Base-by-base conservation (phyloP, 1,139 yeast genomes). In the Nakaseomyces glabratus region DNA sequence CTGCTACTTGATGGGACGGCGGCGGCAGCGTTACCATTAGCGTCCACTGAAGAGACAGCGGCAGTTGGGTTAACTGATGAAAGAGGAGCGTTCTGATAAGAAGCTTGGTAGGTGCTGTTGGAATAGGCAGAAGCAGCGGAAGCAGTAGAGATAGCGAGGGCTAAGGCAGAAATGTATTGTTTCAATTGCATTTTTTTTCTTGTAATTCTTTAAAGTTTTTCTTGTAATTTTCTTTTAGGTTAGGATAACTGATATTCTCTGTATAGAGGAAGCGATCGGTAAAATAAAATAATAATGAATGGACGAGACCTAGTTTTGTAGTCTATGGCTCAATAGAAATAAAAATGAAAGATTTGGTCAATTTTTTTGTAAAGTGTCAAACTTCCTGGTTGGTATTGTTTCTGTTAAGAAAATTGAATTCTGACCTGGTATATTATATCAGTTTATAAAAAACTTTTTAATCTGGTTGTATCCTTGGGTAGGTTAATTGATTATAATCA, bases 241-340 rank as follows among this genome's bases (percentile, higher is more conserved):
- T 15, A 15, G n/a, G 14, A 10, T n/a, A 20, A 25, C 19, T 18
- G 20, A 12, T 18, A 16, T 14, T 20, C 7, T 32, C 19, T 10
- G 13, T 32, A 15, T 16, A n/a, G 15, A 25, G 15, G 18, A 16
- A 25, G 28, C 17, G 18, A 10, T 15, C 15, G 17, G 6, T 23
- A 12, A 22, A 22, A 18, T 22, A 14, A 13, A 31, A 31, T 24
- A 20, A 25, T 24, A 32, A 26, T 28, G 34, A 32, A 32, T 32
- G 34, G 34, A 32, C 34, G 34, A 32, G 34, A 32, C 34, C 34
- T 32, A 15, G 20, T 32, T 19, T 19, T 25, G 19, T 18, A 26
- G 14, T 24, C 34, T 32, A 32, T 32, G 34, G 34, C 34, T 32
- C 34, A 32, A 32, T 26, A 26, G 30, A 26, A 11, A 15, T 24